phyloP scores from a whole-genome alignment of 2,329 filamentous ascomycete genomes.

The Fusarium domesticum region DNA sequence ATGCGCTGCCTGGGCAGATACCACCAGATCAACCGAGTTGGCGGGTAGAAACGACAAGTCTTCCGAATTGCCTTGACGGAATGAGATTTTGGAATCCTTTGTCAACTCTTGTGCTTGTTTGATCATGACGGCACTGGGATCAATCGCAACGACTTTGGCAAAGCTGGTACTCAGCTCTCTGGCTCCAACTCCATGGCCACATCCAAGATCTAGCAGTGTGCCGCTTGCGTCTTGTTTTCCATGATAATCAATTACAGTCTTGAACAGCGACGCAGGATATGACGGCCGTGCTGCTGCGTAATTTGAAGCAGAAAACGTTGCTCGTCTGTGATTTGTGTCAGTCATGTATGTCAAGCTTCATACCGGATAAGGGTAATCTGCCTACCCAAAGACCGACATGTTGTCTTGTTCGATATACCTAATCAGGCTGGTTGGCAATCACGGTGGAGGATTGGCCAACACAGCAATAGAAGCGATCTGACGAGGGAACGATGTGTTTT shows the following conservation, averaged over 20 bases:
- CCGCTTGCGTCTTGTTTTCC: conserved; percentile 32
- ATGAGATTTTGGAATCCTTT: conserved; percentile 43
- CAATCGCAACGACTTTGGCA: conserved; percentile 48
- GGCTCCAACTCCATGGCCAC: conserved; percentile 58
- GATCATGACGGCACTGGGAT: conserved; percentile 58
- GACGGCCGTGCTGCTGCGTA: conserved; percentile 60
- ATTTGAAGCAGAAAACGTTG: conserved; percentile 52
- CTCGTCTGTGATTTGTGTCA: conserved; percentile 40
- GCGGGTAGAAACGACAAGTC: conserved; percentile 49
- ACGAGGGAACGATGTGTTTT: no score
- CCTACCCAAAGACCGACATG: conserved; percentile 28
- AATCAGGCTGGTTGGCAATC: neutral
- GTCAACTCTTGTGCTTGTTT: conserved; percentile 46
- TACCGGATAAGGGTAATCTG: neutral
- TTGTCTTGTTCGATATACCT: neutral
- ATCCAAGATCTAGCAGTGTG: conserved; percentile 57
- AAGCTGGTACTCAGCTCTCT: conserved; percentile 54
- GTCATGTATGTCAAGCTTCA: neutral
- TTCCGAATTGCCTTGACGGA: conserved; percentile 52
- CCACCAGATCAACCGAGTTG: conserved; percentile 49
- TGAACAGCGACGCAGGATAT: conserved; percentile 55
- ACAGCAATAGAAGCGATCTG: no score
- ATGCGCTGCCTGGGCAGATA: conserved; percentile 58
- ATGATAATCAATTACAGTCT: conserved; percentile 54
- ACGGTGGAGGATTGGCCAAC: no score